phyloP scores from a whole-genome alignment of 768 basidiomycete species.

The Epithele typhae region DNA sequence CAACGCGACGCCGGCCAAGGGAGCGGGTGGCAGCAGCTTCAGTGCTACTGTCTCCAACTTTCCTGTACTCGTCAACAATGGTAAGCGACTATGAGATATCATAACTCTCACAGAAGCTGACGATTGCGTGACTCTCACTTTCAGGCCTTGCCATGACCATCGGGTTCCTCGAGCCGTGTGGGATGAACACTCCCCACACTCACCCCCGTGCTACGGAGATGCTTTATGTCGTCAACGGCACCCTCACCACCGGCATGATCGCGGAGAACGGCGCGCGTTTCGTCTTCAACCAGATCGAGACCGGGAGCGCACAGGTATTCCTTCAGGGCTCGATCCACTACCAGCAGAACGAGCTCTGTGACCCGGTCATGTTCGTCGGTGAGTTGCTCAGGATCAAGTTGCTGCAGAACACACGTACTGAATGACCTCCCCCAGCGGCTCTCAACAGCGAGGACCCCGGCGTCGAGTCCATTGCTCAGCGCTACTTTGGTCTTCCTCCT shows the following conservation, averaged over 20 bases:
- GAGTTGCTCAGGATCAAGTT: neutral
- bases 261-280: conserved; percentile 28
- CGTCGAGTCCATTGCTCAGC: conserved; percentile 21
- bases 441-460: conserved; percentile 28
- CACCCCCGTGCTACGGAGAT: conserved; percentile 34
- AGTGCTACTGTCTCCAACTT: conserved; percentile 23
- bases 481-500: conserved; percentile 27
- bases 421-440: conserved; percentile 11
- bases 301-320: conserved; percentile 23
- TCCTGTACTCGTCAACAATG: conserved; percentile 25
- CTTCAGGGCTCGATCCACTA: conserved; percentile 27
- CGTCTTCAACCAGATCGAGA: conserved; percentile 20
- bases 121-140: too few species aligned
- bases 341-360: conserved; percentile 25
- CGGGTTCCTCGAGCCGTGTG: conserved; percentile 28
- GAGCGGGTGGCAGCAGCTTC: conserved; percentile 23
- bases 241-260: conserved; percentile 23
- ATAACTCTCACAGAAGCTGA: too few species aligned
- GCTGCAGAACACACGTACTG: neutral
- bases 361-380: conserved; percentile 24
- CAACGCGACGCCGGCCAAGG: conserved; percentile 15
- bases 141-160: conserved; percentile 23
- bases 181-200: conserved; percentile 33
- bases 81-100: conserved; percentile 11
- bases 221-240: conserved; percentile 27